Evolutionary conservation across 768 basidiomycete genomes (phyloP), one percentile per base, ranked within the genome.

Genomic region (Boletus eberwhitei): DNA sequence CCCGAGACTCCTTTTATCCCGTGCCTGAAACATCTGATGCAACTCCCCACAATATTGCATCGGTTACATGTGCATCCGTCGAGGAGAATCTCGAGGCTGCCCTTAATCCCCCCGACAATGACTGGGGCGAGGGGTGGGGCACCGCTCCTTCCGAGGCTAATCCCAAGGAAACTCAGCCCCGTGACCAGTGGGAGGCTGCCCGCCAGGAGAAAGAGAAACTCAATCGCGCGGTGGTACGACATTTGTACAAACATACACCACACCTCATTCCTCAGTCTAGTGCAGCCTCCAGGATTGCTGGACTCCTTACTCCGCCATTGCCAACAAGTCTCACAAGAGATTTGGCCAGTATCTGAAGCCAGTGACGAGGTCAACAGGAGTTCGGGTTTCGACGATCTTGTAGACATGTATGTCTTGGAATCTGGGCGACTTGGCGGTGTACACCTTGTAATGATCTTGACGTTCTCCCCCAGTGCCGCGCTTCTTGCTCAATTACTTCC

Each of bases 121-220:
- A 71, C 39, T 81, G 80, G 81, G 72, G 67, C 38, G 54, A 51
- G 3, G 63, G 75, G 12, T 83, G 82, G 82, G 69, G 51, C 34
- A 65, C 51, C 24, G 61, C 42, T 40, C 47, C 43, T 26, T 62
- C 66, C 16, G 64, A 59, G 36, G 24, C 43, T 21, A 47, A 43
- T n/a, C 64, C 67, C 8, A 70, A 73, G 41, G 40, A 35, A 26
- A 37, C 31, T 2, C 56, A 19, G 1, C 62, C 67, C 7, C 65
- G 72, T 6, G 86, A 90, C 63, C 85, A 86, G 68, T 89, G 88
- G 88, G 86, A 87, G 59, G 61, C 68, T 11, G 86, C 87, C 13
- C 79, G 74, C 55, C 75, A 72, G 60, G 72, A 79, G 56, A 86
- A 87, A 60, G 79, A 79, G 58, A 77, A 76, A 55, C 75, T 81